phyloP scores from a whole-genome alignment of 2,329 filamentous ascomycete species.

The Plenodomus lindquistii region DNA sequence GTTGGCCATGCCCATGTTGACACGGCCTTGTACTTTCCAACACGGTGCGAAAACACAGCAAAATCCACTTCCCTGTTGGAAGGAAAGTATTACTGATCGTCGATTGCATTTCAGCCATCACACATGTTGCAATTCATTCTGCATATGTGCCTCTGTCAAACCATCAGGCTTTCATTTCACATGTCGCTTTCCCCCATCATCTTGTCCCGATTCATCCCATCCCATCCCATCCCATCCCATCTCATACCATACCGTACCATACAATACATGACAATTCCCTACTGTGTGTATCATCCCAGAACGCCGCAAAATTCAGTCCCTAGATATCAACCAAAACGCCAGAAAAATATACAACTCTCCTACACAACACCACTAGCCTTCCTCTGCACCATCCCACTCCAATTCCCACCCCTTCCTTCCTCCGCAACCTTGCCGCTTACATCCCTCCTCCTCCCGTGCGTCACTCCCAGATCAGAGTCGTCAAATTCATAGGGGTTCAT shows the following conservation, averaged over 20 bases:
- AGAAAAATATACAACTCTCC: neutral
- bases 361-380: slow-evolving; percentile 47
- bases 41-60: neutral
- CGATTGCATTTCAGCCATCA: too few relatives aligned
- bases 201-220: too few relatives aligned
- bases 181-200: too few relatives aligned
- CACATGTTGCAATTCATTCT: too few relatives aligned
- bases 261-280: too few relatives aligned
- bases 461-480: slow-evolving; percentile 34
- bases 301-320: neutral
- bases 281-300: neutral
- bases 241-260: neutral
- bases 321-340: neutral
- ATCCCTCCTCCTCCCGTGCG: slow-evolving; percentile 46
- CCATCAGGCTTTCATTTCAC: neutral
- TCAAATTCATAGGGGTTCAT: slow-evolving; percentile 42
- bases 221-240: neutral
- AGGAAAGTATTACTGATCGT: too few relatives aligned
- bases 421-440: slow-evolving; percentile 76
- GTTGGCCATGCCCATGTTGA: neutral
- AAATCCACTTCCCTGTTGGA: too few relatives aligned
- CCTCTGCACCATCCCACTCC: slow-evolving; percentile 42
- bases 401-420: slow-evolving; percentile 61
- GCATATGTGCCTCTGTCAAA: too few relatives aligned
- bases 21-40: neutral